Conservation (phyloP, 495 filamentous ascomycete species). For the Pseudotulostoma volvatum region DNA sequence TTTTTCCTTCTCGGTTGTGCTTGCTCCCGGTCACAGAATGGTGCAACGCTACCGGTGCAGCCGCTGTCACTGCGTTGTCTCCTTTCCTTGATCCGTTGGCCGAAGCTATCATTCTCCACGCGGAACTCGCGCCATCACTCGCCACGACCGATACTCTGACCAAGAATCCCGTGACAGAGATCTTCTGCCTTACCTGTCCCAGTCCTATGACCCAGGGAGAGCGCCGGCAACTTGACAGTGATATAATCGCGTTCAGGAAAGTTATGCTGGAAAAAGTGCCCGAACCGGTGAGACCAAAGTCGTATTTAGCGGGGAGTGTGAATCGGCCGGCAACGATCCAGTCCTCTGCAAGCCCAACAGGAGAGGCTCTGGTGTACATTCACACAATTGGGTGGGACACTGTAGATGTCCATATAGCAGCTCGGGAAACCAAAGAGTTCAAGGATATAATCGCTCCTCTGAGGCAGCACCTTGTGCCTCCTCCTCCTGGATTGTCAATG, state of each 20-base stretch:
- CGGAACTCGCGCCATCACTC: slow-evolving; percentile 20
- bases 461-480: slow-evolving; percentile 19
- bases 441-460: slow-evolving; percentile 20
- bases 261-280: slow-evolving; percentile 17
- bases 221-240: slow-evolving; percentile 9
- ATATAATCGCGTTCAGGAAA: slow-evolving; percentile 19
- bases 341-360: slow-evolving; percentile 20
- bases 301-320: slow-evolving; percentile 28
- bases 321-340: slow-evolving; percentile 24
- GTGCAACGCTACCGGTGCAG: slow-evolving; percentile 19
- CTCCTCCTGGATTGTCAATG: slow-evolving; percentile 24
- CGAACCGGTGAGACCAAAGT: slow-evolving; percentile 19
- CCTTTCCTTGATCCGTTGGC: slow-evolving; percentile 14
- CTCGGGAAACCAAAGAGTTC: slow-evolving; percentile 31
- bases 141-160: slow-evolving; percentile 16
- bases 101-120: slow-evolving; percentile 13
- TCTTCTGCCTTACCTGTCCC: slow-evolving; percentile 18
- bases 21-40: slow-evolving; percentile 26
- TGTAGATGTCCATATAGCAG: slow-evolving; percentile 33
- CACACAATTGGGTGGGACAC: slow-evolving; percentile 37
- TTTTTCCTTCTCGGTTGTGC: too few species aligned
- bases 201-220: slow-evolving; percentile 12
- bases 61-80: slow-evolving; percentile 6
- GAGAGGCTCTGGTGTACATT: slow-evolving; percentile 22
- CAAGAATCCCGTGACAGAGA: slow-evolving; percentile 26